Evolutionary conservation across 164 flowering plant species (phyloP), one percentile per base, ranked within the genome.

Genomic region (Warburgia ugandensis): DNA sequence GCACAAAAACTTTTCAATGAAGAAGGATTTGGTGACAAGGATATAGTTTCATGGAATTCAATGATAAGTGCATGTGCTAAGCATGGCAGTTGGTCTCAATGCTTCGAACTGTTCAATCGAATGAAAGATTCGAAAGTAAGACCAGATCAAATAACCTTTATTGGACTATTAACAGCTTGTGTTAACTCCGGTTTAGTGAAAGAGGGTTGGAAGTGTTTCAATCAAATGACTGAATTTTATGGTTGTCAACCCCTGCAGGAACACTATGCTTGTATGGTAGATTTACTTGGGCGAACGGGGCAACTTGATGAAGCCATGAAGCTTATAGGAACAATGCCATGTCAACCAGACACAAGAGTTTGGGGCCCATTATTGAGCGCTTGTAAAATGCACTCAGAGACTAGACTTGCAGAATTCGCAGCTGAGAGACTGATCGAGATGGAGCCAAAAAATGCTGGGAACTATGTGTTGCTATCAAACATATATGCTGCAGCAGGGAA

Each of bases 211-310:
- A 61, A 52, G 8, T 58, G 53, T 57, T 79, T 79, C 66, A 65
- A 60, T 29, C 74, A 72, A 64, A 82, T 82, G 89, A 53, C 26
- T 6, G 71, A 71, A 27, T 55, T 29, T 7, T 70, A 74, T 46
- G 48, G 56, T 28, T 72, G 40, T 55, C 53, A 26, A 48, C 85
- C 85, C 38, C 56, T 53, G 35, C 78, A 73, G 45, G 89, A 82
- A 49, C 89, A 82, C 60, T 79, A 82, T 57, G 81, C 79, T 33
- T 78, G 77, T 58, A 70, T 83, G 79, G 91, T 83, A 22, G 79
- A 83, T 64, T 73, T 83, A 42, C 58, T 80, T 11, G 83, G 84
- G n/a, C 78, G 77, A 7, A 63, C 73, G 9, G 87, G 84, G 26
- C 58, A 47, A 22, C 47, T 72, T 1, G 44, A 64, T 22, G 75